Evolutionary conservation across 2,329 filamentous ascomycete genomes (phyloP), one percentile per base, ranked within the genome.

Genomic region (Drechslerella coelobrocha): DNA sequence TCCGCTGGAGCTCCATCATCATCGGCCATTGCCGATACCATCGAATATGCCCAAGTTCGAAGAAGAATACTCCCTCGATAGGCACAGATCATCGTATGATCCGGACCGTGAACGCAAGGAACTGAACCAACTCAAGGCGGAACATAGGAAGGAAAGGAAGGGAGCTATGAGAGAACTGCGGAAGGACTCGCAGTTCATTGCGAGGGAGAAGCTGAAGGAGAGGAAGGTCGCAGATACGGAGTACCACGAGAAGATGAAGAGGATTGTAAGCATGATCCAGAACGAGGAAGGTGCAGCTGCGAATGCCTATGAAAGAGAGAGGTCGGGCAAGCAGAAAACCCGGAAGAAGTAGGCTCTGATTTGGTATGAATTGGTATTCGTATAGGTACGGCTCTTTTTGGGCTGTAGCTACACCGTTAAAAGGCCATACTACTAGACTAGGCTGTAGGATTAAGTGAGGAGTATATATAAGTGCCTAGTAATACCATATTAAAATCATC

Each of bases 211-310:
- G 80, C 83, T 99, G 76, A 85, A 86, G 76, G 84, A 95, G 82
- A 97, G 97, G 87, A 96, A 92, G 84, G 90, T 90, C 81, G 88
- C 87, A 81, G 94, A 97, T 82, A 86, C 86, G 65, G 92, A 90
- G 74, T 97, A 99, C 83, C 93, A 97, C 83, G 90, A 90, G 83
- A 97, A 97, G 84, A 96, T 93, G 83, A 90, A 89, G 83, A 86
- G 89, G 74, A 83, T 99, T 71, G 87, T 97, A 75, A 90, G 92
- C 8, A 92, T 97, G 84, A 97, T 99, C 76, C 93, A 99, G 81
- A 91, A 89, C 75, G 89, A 96, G 81, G 94, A 97, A 79, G 93
- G 93, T 0, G 83, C 84, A 66, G 92, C 94, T 79, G 84, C 86
- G 45, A 97, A 97, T 80, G 85, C 84, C 52, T 97, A 97, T 84